Base-by-base conservation (phyloP, 1,284 basidiomycete genomes). In the Laetiporus sulphureus region DNA sequence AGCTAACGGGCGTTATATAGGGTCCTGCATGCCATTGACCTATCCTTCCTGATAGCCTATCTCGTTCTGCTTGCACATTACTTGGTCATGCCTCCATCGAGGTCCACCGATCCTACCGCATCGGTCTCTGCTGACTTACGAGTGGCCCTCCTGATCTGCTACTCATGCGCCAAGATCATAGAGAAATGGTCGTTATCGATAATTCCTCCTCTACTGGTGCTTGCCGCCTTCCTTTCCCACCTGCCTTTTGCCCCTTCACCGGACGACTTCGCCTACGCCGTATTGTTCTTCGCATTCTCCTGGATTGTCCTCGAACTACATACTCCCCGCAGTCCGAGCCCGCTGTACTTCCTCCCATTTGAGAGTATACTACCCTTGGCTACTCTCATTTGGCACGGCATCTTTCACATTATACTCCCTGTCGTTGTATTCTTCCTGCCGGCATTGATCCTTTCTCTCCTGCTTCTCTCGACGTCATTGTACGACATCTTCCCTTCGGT, bases 351-450 rank as follows among this genome's bases (percentile, higher is more conserved):
- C 16, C 43, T 71, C 13, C 58, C 60, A 11, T 59, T 61, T 11
- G 53, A 64, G 1, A 44, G 46, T 16, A 55, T 55, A 10, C 55
- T 78, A 10, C 72, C 76, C 2, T 59, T 77, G n/a, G 62, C 68
- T 1, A 56, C 63, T 8, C 58, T 77, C 23, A 49, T 77, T 3
- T 57, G 52, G 37, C 55, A 61, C 32, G 62, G 67, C 13, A 44
- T 73, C 19, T 53, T 54, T 1, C 56, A 55, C 15, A 57, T 69
- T n/a, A 52, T 72, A 40, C 45, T 61, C 15, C 71, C 73, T 2
- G 55, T 66, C 5, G 38, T 69, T 11, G 34, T 65, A 5, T 75
- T 73, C 53, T 75, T 74, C 56, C 47, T 72, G 8, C 76, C 76
- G 0, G 61, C 64, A 4, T 51, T 73, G 19, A 34, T 75, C 13